Conservation (phyloP, 1,284 basidiomycete species). For the Clitocybe nebularis region DNA sequence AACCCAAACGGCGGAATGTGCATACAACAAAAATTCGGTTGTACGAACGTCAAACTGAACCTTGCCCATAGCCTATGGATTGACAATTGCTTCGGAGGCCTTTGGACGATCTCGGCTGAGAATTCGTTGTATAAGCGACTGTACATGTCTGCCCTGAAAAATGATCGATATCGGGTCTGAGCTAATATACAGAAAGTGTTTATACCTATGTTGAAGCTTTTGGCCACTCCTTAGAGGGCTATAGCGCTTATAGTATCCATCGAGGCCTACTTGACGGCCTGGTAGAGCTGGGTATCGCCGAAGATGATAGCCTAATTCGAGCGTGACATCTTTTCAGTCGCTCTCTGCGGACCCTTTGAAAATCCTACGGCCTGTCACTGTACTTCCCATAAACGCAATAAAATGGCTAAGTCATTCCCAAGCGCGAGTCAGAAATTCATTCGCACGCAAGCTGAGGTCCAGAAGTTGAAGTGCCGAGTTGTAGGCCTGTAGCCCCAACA, state of each 20-base stretch:
- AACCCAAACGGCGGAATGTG: slow-evolving; percentile 10
- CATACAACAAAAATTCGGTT: slow-evolving; percentile 40
- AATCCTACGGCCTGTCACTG: slow-evolving; percentile 73
- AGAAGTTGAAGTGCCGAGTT: no score
- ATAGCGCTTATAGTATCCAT: slow-evolving; percentile 75
- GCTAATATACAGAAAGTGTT: neutral
- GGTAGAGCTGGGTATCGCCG: slow-evolving; percentile 69
- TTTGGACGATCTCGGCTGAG: slow-evolving; percentile 51
- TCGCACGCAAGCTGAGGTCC: no score
- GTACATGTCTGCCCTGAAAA: slow-evolving; percentile 80
- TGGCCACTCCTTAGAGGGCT: no score
- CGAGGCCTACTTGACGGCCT: slow-evolving; percentile 76
- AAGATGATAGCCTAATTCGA: slow-evolving; percentile 80
- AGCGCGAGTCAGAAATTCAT: no score
- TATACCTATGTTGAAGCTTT: slow-evolving; percentile 15
- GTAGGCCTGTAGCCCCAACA: neutral
- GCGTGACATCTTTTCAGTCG: slow-evolving; percentile 78
- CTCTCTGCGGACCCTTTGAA: slow-evolving; percentile 69
- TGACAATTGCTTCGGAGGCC: slow-evolving; percentile 46
- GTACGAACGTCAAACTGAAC: slow-evolving; percentile 56
- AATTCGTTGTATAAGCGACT: slow-evolving; percentile 75
- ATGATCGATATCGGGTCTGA: slow-evolving; percentile 65
- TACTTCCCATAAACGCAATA: slow-evolving; percentile 68
- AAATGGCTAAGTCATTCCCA: no score
- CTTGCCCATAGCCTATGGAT: slow-evolving; percentile 59